These are phyloP conservation scores for Setaria italica DNA, from an alignment of 202 grass and related monocot genomes.

Conservation along the genomic window DNA sequence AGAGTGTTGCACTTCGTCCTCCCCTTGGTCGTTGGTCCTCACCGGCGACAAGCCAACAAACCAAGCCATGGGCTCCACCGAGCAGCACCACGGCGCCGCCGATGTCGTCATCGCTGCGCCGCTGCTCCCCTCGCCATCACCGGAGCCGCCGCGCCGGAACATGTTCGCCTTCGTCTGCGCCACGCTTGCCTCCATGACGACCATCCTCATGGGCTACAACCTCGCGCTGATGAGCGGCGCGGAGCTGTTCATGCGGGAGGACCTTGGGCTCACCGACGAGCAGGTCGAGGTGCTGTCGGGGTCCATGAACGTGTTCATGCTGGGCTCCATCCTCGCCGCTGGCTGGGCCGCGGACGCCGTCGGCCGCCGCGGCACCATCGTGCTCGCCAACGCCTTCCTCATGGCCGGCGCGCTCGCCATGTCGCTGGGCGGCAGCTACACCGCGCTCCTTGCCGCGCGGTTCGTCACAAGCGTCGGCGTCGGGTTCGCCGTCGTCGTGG, in stretches of 20 bases:
- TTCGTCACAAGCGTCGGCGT: slow-evolving; percentile 58
- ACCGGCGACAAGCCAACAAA: not conserved
- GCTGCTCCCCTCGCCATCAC: too few relatives aligned
- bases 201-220: too few relatives aligned
- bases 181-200: too few relatives aligned
- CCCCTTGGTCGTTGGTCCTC: not conserved
- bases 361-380: slow-evolving; percentile 55
- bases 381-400: slow-evolving; percentile 54
- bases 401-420: slow-evolving; percentile 46
- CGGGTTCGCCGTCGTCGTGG: slow-evolving; percentile 51
- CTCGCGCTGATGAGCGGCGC: too few relatives aligned
- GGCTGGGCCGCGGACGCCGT: slow-evolving; percentile 56
- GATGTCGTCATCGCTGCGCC: too few relatives aligned
- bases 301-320: slow-evolving; percentile 56
- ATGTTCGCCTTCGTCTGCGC: too few relatives aligned
- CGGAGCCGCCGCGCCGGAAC: too few relatives aligned
- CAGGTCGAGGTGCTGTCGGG: slow-evolving; percentile 45
- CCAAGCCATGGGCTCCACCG: not conserved
- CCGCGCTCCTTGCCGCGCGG: slow-evolving; percentile 54
- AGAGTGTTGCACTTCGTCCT: too few relatives aligned
- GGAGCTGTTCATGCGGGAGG: too few relatives aligned
- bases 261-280: not conserved
- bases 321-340: slow-evolving; percentile 48
- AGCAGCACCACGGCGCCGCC: not conserved
- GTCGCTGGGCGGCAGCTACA: slow-evolving; percentile 35